These are phyloP conservation scores for Kondoa malvinella DNA, from an alignment of 768 basidiomycete genomes.

Conservation along the genomic window DNA sequence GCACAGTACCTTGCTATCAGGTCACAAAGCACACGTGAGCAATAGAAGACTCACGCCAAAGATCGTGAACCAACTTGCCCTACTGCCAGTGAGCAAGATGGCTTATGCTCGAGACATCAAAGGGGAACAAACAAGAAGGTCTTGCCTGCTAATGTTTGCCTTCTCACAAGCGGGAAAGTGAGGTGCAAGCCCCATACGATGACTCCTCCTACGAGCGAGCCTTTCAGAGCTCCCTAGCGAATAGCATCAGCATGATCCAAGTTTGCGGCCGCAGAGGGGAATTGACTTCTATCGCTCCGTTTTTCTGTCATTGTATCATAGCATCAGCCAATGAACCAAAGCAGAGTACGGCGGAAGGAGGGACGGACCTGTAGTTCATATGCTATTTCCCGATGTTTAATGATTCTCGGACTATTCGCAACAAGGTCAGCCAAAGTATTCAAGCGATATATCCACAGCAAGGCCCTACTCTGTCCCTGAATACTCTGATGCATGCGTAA, in stretches of 20 bases:
- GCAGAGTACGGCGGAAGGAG: neutral
- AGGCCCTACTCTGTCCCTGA: neutral
- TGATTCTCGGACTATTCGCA: neutral
- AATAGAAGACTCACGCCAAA: neutral
- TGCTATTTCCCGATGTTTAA: neutral
- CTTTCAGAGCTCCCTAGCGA: neutral
- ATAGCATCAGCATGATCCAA: neutral
- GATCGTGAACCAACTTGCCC: neutral
- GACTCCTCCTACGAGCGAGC: neutral
- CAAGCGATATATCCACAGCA: neutral
- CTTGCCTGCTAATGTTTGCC: constrained; percentile 7
- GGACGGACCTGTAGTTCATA: neutral
- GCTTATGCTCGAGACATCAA: neutral
- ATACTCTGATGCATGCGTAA: neutral
- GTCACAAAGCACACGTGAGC: neutral
- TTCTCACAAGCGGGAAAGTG: neutral
- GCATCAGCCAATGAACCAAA: neutral
- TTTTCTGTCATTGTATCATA: neutral
- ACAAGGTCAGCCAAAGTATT: neutral
- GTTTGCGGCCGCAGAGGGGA: neutral
- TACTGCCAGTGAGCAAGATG: neutral
- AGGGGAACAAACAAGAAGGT: neutral
- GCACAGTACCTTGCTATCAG: neutral
- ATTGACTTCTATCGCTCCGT: neutral
- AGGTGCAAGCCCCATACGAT: constrained; percentile 2